Evolutionary conservation across 129 eudicot genomes (phyloP), one percentile per base, ranked within the genome.

Genomic region (Flaveria sonorensis): DNA sequence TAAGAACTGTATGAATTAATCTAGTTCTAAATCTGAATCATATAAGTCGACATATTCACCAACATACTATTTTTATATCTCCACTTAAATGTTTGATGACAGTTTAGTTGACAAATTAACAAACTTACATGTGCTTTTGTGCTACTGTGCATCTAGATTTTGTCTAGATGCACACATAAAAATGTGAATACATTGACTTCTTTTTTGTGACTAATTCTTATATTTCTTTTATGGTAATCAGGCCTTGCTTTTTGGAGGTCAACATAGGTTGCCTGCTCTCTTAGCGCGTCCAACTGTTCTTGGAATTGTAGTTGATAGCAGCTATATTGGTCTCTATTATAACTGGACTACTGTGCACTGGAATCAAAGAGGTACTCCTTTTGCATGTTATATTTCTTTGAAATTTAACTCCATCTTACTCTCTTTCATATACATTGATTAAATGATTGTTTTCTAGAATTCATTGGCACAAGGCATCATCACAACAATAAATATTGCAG

Each of bases 171-270:
- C 42, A 26, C 18, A 24, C 67, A 61, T 61, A 61, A 26, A 61
- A 26, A 24, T 61, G 40, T 61, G 40, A 24, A 61, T 61, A 59
- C 24, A 12, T 21, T 11, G 66, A 24, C 18, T 60, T 60, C 23
- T 32, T 59, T 11, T 15, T 10, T 14, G 13, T 53, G 3, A 39
- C 1, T 72, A 36, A 40, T 50, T 32, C 10, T 2, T 61, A 15
- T 63, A 6, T 24, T 10, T 67, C n/a, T 60, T 63, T 64, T 21
- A 47, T 30, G 19, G 36, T 23, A 65, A 24, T 18, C 76, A 94
- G 98, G 97, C 96, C 30, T 75, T 87, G 85, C 88, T 94, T 84
- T 90, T 94, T 81, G 98, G 98, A 71, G 96, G 96, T 59, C 77
- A 87, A 81, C 85, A 84, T 77, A 86, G 86, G 47, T 84, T 94